Percentiles rank a stretch among this genome's conserved stretches.
Conservation (phyloP, 1,139 yeast genomes). For the Suhomyces ambrosiae region DNA sequence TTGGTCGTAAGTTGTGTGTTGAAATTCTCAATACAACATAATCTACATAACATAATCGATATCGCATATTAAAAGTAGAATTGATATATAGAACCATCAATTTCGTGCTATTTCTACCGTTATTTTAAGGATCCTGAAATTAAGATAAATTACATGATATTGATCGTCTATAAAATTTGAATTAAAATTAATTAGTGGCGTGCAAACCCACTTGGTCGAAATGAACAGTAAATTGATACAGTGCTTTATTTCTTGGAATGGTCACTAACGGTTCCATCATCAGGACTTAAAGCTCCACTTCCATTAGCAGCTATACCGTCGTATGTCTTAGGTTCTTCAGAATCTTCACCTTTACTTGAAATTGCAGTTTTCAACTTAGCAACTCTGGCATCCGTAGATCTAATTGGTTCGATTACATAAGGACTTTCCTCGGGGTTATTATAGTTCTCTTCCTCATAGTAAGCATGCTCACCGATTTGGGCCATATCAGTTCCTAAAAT, state of each 20-base stretch:
- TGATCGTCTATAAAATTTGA: background rate
- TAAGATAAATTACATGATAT: background rate
- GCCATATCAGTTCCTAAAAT: slow-evolving; percentile 84
- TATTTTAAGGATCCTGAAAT: no score
- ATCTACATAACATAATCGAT: no score
- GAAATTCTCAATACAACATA: no score
- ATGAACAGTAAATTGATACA: no score
- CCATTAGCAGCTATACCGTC: slow-evolving; percentile 24
- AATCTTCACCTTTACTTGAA: slow-evolving; percentile 18
- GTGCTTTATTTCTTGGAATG: slow-evolving; percentile 19
- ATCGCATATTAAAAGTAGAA: no score
- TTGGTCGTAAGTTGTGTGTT: no score
- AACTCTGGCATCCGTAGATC: slow-evolving; percentile 54
- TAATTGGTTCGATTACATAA: slow-evolving; percentile 74
- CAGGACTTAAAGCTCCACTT: slow-evolving; percentile 22
- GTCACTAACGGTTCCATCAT: slow-evolving; percentile 24
- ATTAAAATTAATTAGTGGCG: no score
- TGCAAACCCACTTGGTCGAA: no score
- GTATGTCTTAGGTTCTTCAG: slow-evolving; percentile 12
- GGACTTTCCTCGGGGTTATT: slow-evolving; percentile 27
- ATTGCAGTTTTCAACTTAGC: slow-evolving; percentile 36
- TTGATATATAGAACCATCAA: no score
- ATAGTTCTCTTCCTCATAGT: slow-evolving; percentile 47
- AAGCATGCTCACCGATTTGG: slow-evolving; percentile 85
- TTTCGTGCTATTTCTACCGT: no score